Base-by-base conservation (phyloP, 352 stramenopile genomes). In the Thalassiosira livingstoniorum region DNA sequence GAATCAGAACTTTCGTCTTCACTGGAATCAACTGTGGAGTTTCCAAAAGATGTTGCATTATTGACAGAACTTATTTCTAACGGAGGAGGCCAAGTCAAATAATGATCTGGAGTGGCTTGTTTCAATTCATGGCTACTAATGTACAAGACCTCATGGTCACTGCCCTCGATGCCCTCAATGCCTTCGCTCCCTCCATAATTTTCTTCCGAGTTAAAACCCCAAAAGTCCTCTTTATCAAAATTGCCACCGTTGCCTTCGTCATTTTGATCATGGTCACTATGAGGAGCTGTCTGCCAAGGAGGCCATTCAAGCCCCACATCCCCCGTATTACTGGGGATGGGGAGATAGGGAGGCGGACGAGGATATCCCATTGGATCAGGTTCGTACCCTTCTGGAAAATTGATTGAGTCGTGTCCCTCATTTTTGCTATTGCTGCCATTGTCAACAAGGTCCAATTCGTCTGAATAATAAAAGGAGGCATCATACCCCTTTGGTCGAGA, bases 21-120 rank as follows among this genome's bases (percentile, higher is more conserved):
- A 65, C 27, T 43, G 25, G 57, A 45, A 65, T 53, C 42, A 53
- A 53, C 10, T 53, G 42, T 53, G 42, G 21, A 18, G 57, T 43
- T 65, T 27, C 23, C 25, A 21, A 29, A 35, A 21, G 10, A 10
- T 27, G 62, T 37, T 25, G 10, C 25, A 27, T 1, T 58, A 42
- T 1, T 47, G 34, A 37, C 13, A 53, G 37, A 11, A 57, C 18
- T 34, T 23, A 34, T 27, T 1, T 1, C 32, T 29, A 53, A 18
- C 1, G 60, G 34, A 67, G 2, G 34, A 10, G 4, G 18, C 39
- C 21, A 11, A 25, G 47, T 58, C 47, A 58, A 58, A 58, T 58
- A 58, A 58, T 58, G 47, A 29, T 58, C 27, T 3, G 57, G 57
- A 65, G 34, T 65, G 11, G 18, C 57, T 31, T 23, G 25, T 15